phyloP scores from a whole-genome alignment of 2,329 filamentous ascomycete species.

The Alternaria gaisen region DNA sequence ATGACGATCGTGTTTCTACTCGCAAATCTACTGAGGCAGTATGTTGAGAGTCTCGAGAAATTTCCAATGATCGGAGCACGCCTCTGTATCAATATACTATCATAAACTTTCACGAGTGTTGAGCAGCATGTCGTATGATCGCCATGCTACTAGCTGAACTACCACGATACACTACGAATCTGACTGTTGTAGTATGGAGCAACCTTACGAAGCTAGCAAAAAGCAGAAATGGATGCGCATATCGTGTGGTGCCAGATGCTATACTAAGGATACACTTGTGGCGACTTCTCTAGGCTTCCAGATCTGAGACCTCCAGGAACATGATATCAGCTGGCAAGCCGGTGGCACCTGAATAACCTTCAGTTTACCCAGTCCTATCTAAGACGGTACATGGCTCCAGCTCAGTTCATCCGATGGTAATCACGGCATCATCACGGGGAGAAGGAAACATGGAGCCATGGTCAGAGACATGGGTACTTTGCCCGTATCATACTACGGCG shows the following conservation, averaged over 20 bases:
- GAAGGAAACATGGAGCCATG: neutral
- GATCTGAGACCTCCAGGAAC: neutral
- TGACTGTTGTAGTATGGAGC: too few relatives aligned
- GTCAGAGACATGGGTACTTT: neutral
- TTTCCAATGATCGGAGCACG: too few relatives aligned
- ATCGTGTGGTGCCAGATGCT: neutral
- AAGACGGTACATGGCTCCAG: neutral
- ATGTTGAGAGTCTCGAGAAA: too few relatives aligned
- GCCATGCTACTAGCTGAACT: too few relatives aligned
- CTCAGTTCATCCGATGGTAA: neutral
- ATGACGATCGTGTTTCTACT: neutral
- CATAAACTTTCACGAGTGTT: too few relatives aligned
- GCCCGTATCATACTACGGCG: neutral
- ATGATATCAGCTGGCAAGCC: neutral
- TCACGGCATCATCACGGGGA: constrained; percentile 1
- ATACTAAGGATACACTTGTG: neutral
- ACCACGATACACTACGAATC: too few relatives aligned
- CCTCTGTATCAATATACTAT: too few relatives aligned
- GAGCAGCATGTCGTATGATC: too few relatives aligned
- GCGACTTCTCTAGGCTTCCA: neutral
- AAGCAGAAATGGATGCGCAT: too few relatives aligned
- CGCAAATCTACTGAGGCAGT: too few relatives aligned
- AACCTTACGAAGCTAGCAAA: too few relatives aligned
- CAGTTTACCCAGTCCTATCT: neutral
- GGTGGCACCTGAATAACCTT: neutral